Base-by-base conservation (phyloP, 805 yeast species). In the Cyberlindnera americana region DNA sequence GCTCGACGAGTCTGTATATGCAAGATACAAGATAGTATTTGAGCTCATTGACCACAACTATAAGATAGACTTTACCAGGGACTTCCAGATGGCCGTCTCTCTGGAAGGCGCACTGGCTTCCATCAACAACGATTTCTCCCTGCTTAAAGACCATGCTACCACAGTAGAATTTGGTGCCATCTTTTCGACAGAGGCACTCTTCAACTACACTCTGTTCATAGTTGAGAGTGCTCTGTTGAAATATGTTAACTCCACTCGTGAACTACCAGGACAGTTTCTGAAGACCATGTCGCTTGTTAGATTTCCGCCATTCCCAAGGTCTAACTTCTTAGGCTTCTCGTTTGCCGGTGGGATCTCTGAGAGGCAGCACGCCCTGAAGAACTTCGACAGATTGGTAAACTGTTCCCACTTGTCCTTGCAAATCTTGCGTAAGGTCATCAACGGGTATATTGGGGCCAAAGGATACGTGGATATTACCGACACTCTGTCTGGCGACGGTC, bases 281-380 rank as follows among this genome's bases (percentile, higher is more conserved):
- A 12, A 42, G 5, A 30, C 33, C 1, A 44, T 52, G 37, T 29
- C 43, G 13, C 36, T 52, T 16, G 40, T 27, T 3, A 40, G 45
- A 19, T 50, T 53, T 37, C 54, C 58, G 7, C 61, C 61, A 11
- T 32, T 56, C 17, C 57, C 61, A 35, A 48, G 50, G 40, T 48
- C 55, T 2, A 47, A 48, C 17, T 55, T 48, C 27, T 32, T 55
- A 4, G 47, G 40, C 8, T 50, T 53, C 27, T 26, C 33, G 10
- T 15, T 44, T 9, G 19, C 35, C 3, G 29, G n/a, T 22, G 18
- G 11, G 5, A 16, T 44, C 5, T 40, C 53, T 2, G 22, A 32
- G 9, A 26, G 27, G 16, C 49, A 49, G 29, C 21, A 43, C 4
- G 47, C 46, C 32, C 14, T 44, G 18, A 39, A 41, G 11, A 54